Evolutionary conservation across 1,284 basidiomycete species (phyloP).

Genomic region (Rhodotorula sp.): DNA sequence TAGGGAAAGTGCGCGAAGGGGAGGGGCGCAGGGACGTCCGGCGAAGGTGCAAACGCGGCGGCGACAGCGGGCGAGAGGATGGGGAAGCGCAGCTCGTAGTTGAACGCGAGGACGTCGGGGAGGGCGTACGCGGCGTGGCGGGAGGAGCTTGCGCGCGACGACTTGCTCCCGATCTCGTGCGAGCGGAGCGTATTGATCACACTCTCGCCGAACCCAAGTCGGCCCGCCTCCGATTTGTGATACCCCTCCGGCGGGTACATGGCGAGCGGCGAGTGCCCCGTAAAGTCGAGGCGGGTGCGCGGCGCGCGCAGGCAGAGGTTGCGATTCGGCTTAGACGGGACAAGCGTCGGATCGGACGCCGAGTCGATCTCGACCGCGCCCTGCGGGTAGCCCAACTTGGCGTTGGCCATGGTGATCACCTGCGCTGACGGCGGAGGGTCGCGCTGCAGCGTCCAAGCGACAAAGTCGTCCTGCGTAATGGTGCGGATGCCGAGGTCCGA

Average conservation of each 20-base stretch:
- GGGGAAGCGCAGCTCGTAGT: slow-evolving; percentile 48
- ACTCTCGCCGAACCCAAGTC: slow-evolving; percentile 44
- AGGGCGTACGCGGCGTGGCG: slow-evolving; percentile 5
- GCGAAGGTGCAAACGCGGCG: slow-evolving; percentile 18
- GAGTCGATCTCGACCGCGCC: slow-evolving; percentile 47
- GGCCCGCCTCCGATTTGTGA: slow-evolving; percentile 32
- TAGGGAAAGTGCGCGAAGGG: slow-evolving; percentile 47
- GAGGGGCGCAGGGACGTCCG: slow-evolving; percentile 4
- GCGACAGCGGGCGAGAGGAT: slow-evolving; percentile 37
- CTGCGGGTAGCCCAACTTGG: slow-evolving; percentile 24
- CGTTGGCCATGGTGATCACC: slow-evolving; percentile 42
- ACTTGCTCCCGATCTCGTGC: slow-evolving; percentile 30
- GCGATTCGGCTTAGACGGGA: slow-evolving; percentile 42
- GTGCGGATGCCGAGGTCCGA: slow-evolving; percentile 44
- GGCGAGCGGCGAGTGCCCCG: slow-evolving; percentile 42
- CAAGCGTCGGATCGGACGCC: slow-evolving; percentile 34
- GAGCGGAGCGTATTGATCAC: slow-evolving; percentile 41
- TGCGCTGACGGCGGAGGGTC: slow-evolving; percentile 44
- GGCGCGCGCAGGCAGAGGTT: slow-evolving; percentile 45
- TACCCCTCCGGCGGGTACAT: slow-evolving; percentile 44
- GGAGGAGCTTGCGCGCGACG: slow-evolving; percentile 23
- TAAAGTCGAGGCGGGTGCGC: slow-evolving; percentile 44
- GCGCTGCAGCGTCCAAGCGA: slow-evolving; percentile 41
- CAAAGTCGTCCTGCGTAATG: slow-evolving; percentile 44
- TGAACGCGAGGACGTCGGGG: slow-evolving; percentile 48